phyloP scores from a whole-genome alignment of 257 asterid genomes.

The Nicotiana obtusifolia region DNA sequence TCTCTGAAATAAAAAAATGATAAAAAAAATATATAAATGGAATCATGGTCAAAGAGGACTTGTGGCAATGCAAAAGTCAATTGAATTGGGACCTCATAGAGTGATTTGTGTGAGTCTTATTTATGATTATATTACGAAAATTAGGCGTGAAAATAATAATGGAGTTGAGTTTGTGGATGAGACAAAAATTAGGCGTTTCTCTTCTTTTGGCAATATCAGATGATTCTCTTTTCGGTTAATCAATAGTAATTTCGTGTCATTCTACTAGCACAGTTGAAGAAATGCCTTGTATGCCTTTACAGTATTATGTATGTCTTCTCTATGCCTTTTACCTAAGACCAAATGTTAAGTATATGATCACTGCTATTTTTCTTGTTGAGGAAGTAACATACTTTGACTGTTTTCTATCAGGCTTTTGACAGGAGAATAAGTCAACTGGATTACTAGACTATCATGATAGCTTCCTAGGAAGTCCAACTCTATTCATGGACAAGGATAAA shows the following conservation, averaged over 20 bases:
- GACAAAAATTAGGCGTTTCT: background rate
- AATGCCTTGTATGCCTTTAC: background rate
- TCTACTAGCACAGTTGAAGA: background rate
- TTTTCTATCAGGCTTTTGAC: slow-evolving; percentile 46
- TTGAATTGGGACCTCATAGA: background rate
- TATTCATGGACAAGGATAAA: no score
- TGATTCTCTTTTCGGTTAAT: background rate
- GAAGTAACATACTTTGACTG: slow-evolving; percentile 10
- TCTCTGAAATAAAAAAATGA: background rate
- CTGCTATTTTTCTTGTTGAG: background rate
- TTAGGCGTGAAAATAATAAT: background rate
- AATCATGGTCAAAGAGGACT: background rate
- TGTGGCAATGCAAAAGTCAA: background rate
- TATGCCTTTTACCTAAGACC: background rate
- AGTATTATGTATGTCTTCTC: background rate
- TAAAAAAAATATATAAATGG: background rate
- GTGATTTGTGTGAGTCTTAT: background rate
- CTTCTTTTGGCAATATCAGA: background rate
- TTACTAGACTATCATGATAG: slow-evolving; percentile 47
- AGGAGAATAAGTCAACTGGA: slow-evolving; percentile 80
- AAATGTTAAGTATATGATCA: background rate
- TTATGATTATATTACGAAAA: background rate
- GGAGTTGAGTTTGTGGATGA: background rate
- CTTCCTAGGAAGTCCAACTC: no score
- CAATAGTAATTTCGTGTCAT: background rate